Evolutionary conservation across 371 early-diverging fungal genomes (phyloP).

Genomic region (Apophysomyces elegans): DNA sequence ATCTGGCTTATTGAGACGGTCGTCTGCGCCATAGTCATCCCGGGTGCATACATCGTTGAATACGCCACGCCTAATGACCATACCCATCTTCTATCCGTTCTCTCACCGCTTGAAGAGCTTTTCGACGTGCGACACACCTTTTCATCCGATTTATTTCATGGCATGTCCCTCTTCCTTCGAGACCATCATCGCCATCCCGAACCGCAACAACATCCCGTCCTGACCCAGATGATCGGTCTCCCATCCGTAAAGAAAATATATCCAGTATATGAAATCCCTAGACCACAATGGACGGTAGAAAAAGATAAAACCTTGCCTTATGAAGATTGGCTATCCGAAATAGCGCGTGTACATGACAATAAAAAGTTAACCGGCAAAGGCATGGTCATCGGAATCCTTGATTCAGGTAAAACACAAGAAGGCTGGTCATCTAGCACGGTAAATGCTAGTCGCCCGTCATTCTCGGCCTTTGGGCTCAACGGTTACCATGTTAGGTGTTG

Average conservation of each 20-base stretch:
- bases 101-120: constrained; percentile 8
- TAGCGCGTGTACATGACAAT: constrained; percentile 14
- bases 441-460: too few relatives aligned
- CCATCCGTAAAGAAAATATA: constrained; percentile 33
- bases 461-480: too few relatives aligned
- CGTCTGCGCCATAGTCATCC: constrained; percentile 18
- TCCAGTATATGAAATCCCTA: constrained; percentile 33
- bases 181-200: constrained; percentile 12
- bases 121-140: constrained; percentile 35
- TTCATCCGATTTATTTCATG: constrained; percentile 29
- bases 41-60: constrained; percentile 49
- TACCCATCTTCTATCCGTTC: constrained; percentile 10
- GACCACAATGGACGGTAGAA: constrained; percentile 28
- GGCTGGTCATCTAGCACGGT: neutral
- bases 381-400: constrained; percentile 33
- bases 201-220: constrained; percentile 27
- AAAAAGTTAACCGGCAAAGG: constrained; percentile 24
- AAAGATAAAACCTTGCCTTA: constrained; percentile 15
- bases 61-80: constrained; percentile 35
- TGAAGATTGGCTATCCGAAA: constrained; percentile 16
- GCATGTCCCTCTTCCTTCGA: constrained; percentile 30
- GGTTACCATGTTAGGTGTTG: constrained; percentile 37
- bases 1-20: neutral
- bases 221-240: constrained; percentile 18
- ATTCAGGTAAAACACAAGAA: constrained; percentile 20